Percentiles rank a stretch among this genome's conserved stretches.
phyloP scores from a whole-genome alignment of 306 rosid genomes.

The Astragalus glycyphyllos region DNA sequence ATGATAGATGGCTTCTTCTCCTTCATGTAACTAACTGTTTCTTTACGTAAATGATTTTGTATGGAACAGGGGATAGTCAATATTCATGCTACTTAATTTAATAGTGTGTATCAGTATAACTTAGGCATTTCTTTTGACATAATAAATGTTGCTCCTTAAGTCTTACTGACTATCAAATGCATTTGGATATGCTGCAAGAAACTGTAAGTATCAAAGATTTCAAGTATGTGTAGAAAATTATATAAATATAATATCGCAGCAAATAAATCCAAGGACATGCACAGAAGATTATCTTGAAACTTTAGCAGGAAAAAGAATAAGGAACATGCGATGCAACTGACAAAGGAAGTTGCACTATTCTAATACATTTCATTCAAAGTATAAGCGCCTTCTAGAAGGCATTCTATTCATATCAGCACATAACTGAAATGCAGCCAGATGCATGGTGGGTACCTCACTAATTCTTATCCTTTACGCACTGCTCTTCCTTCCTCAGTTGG shows the following conservation, averaged over 20 bases:
- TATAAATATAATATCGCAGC: neutral
- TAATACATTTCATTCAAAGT: conserved; percentile 16
- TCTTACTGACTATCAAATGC: conserved; percentile 2
- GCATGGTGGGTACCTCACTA: neutral
- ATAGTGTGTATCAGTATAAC: neutral
- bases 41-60: conserved; percentile 1
- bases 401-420: neutral
- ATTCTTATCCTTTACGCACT: conserved; percentile 17
- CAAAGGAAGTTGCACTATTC: neutral
- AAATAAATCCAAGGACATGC: neutral
- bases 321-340: neutral
- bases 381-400: neutral
- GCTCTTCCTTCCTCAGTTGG: conserved; percentile 55
- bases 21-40: neutral
- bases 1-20: neutral
- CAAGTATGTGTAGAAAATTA: no score
- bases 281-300: neutral
- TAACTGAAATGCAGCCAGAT: conserved; percentile 1
- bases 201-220: no score
- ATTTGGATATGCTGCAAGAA: neutral
- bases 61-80: neutral
- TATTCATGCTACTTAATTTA: no score
- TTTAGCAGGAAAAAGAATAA: neutral
- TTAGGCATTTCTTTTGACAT: neutral
- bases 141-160: neutral